Base-by-base conservation (phyloP, 2,329 filamentous ascomycete genomes). In the Arthroderma sp. region DNA sequence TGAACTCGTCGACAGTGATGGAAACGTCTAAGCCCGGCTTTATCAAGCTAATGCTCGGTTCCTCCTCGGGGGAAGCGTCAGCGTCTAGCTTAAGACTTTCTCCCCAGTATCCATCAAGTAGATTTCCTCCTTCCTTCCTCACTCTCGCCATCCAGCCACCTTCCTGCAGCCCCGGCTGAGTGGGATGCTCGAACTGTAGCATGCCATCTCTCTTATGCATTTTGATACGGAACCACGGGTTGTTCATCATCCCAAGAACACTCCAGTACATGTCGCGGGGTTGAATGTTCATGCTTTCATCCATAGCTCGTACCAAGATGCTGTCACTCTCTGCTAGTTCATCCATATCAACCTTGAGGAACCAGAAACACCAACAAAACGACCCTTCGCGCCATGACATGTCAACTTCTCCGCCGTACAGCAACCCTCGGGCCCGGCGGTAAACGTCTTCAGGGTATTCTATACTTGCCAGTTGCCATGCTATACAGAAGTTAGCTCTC, bases 171-270 rank as follows among this genome's bases (percentile, higher is more conserved):
- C 81, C 80, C 5, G 87, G 85, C 51, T 87, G 82, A 2, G 86
- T 93, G 0, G 88, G 88, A 54, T 95, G 88, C 60, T 94, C 87
- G 53, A 95, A 95, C 4, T 77, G 72, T 36, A 94, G 64, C 5
- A 58, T 63, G 10, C 75, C 69, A 0, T 70, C 71, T 48, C 88
- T 80, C 45, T 79, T 80, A 43, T 78, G 75, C 44, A 95, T 83
- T 1, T 80, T 77, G 1, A 95, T 75, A 4, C 88, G 74, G 61
- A 83, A 95, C 88, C 88, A 95, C 0, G 86, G 84, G 55, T 94
- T 94, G 65, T 94, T 94, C 88, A 95, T 94, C 88, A 95, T 95
- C 0, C 88, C 87, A 34, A 94, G 68, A 2, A 94, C 86, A 48
- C 79, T 87, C 88, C 88, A 95, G 66, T 94, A 94, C 85, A 94